phyloP scores from a whole-genome alignment of 176 grass and related monocot genomes.

The Musa troglodytarum region DNA sequence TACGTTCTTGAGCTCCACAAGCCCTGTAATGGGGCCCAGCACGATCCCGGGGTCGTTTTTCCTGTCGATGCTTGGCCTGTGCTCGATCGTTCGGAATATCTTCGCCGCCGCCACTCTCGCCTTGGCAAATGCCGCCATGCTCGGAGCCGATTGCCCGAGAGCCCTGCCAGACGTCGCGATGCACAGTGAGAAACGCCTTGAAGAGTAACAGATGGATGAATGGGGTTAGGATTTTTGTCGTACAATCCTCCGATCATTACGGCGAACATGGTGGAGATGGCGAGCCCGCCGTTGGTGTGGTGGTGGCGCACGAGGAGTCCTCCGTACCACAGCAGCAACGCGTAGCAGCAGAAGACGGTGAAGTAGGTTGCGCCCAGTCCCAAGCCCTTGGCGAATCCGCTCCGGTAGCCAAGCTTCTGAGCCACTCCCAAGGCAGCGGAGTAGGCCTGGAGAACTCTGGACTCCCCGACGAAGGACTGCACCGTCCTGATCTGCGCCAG shows the following conservation, averaged over 20 bases:
- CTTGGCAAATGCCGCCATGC: slow-evolving; percentile 91
- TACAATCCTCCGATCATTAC: slow-evolving; percentile 82
- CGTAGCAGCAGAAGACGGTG: slow-evolving; percentile 93
- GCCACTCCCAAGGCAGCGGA: slow-evolving; percentile 62
- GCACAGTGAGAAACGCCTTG: not conserved
- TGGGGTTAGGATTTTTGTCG: slow-evolving; percentile 12
- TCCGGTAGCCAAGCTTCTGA: slow-evolving; percentile 81
- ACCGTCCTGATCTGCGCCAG: slow-evolving; percentile 76
- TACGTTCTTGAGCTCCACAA: slow-evolving; percentile 58
- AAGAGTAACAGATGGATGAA: not conserved
- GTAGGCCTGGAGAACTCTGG: slow-evolving; percentile 67
- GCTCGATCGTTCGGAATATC: slow-evolving; percentile 74
- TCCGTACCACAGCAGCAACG: slow-evolving; percentile 83
- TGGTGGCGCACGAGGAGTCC: slow-evolving; percentile 67
- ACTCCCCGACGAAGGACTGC: slow-evolving; percentile 78
- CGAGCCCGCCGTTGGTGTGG: slow-evolving; percentile 79
- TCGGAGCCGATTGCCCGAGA: slow-evolving; percentile 87
- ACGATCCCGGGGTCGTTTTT: slow-evolving; percentile 37
- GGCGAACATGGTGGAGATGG: slow-evolving; percentile 82
- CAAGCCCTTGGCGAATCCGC: slow-evolving; percentile 76
- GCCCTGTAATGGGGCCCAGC: slow-evolving; percentile 44
- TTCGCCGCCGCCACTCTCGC: slow-evolving; percentile 84
- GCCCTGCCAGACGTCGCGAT: slow-evolving; percentile 28
- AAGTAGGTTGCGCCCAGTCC: slow-evolving; percentile 84
- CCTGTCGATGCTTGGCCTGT: slow-evolving; percentile 38